These are phyloP conservation scores for Aspergillus transmontanensis DNA, from an alignment of 2,329 filamentous ascomycete species.

Conservation along the genomic window DNA sequence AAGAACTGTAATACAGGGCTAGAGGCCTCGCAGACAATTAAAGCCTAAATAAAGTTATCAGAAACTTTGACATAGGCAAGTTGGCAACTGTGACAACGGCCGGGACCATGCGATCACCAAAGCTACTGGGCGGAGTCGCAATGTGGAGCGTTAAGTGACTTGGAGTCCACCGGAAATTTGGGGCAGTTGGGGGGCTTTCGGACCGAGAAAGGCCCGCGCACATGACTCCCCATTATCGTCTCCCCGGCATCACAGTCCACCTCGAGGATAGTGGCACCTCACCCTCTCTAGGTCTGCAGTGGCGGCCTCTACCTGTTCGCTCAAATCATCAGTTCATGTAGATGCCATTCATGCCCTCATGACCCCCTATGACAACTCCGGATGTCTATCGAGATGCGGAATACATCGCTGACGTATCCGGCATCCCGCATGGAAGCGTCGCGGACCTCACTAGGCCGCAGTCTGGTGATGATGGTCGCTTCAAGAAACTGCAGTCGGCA, in stretches of 20 bases:
- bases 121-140: neutral
- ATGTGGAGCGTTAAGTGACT: neutral
- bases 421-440: conserved; percentile 36
- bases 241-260: conserved; percentile 4
- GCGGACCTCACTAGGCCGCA: conserved; percentile 18
- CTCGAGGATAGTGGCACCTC: neutral
- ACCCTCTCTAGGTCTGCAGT: conserved; percentile 1
- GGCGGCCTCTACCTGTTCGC: conserved; percentile 9
- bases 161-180: neutral
- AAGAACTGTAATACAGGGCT: neutral
- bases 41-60: neutral
- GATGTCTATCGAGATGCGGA: conserved; percentile 50
- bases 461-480: conserved; percentile 25
- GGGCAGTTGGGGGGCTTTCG: conserved; percentile 5
- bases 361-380: conserved; percentile 51
- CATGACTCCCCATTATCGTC: conserved; percentile 8
- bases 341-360: conserved; percentile 39
- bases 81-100: too few relatives aligned
- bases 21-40: neutral
- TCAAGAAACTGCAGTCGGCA: conserved; percentile 39
- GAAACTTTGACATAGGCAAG: too few relatives aligned
- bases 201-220: conserved; percentile 25
- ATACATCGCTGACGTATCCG: conserved; percentile 50
- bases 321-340: conserved; percentile 6
- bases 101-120: too few relatives aligned